Base-by-base conservation (phyloP, 805 yeast species). In the Teunomyces funiuensis region DNA sequence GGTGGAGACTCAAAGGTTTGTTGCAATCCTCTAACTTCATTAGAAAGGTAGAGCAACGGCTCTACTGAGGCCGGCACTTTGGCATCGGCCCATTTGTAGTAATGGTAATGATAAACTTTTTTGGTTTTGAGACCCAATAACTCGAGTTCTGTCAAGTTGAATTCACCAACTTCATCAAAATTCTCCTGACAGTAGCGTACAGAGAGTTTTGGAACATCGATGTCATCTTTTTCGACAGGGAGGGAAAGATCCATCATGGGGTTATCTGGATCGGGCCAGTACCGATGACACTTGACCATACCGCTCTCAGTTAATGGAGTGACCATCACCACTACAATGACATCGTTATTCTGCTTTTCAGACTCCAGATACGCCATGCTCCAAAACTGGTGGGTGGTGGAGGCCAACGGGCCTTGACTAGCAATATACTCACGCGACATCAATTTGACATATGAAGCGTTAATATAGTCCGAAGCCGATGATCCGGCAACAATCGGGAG, bases 351-450 rank as follows among this genome's bases (percentile, higher is more conserved):
- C 11, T 61, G 57, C 22, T 41, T 41, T 28, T 52, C 60, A 4
- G 71, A 57, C 44, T 69, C 66, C 33, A 60, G 40, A 42, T 50
- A 68, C 27, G 71, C 65, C 76, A 70, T 70, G 82, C 73, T 15
- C 81, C 82, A 77, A 50, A 77, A 77, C 36, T 70, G 71, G 29
- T 58, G 63, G 11, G 55, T 51, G 1, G 80, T 76, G 11, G 41
- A 36, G 0, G 44, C 36, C n/a, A 69, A 54, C 2, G 82, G 82
- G 2, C 91, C 95, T 54, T 85, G 95, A 2, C 85, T 70, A 0
- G 88, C 86, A 23, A 85, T 82, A 55, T 82, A 85, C 28, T 41
- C 26, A 4, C 38, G 25, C 13, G n/a, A 5, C 14, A n/a, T 30
- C 23, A 36, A 25, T 2, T 41, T 31, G 17, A 69, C 54, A 39